Conservation (phyloP, 306 rosid genomes). For the Boehmeria nivea region DNA sequence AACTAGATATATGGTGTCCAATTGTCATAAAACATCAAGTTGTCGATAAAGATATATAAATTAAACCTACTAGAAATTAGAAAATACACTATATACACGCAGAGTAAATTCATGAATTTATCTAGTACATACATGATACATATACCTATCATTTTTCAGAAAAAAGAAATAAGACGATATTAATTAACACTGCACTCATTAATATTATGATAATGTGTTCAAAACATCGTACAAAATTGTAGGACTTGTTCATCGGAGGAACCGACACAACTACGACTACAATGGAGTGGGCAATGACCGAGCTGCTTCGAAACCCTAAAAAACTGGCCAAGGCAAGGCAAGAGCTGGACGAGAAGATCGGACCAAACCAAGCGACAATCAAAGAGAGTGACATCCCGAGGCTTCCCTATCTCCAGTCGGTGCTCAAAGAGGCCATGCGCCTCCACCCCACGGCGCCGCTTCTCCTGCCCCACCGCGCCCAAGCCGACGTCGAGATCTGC, state of each 20-base stretch:
- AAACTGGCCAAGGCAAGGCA: not conserved
- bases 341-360: slow-evolving; percentile 11
- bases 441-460: slow-evolving; percentile 6
- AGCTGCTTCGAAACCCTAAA: slow-evolving; percentile 10
- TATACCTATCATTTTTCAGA: no score
- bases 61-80: no score
- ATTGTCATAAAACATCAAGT: no score
- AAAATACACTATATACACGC: no score
- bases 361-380: not conserved
- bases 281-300: slow-evolving; percentile 20
- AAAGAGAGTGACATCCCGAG: slow-evolving; percentile 10
- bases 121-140: no score
- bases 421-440: slow-evolving; percentile 21
- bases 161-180: no score
- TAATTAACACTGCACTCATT: no score
- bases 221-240: no score
- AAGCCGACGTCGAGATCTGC: not conserved
- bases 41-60: no score
- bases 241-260: slow-evolving; percentile 13
- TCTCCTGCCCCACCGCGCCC: not conserved
- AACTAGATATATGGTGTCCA: no score
- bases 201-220: not conserved
- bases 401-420: slow-evolving; percentile 18
- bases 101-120: no score
- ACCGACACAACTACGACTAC: slow-evolving; percentile 9